phyloP scores from a whole-genome alignment of 345 rosid genomes.

The Eucalyptus regnans region DNA sequence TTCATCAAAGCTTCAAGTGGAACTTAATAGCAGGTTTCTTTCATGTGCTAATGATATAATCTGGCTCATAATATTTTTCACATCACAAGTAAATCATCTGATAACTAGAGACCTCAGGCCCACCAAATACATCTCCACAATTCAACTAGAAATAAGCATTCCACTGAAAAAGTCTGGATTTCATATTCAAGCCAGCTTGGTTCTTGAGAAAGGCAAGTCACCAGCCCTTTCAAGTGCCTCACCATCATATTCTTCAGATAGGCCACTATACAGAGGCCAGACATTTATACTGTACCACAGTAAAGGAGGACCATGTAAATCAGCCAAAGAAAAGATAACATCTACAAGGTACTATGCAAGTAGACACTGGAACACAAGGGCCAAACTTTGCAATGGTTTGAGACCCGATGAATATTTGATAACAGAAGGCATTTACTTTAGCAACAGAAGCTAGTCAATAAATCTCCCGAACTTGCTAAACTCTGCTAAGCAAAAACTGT shows the following conservation, averaged over 20 bases:
- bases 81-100: not conserved
- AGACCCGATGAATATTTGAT: not conserved
- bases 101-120: not conserved
- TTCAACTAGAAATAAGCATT: not conserved
- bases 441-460: not conserved
- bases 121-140: not conserved
- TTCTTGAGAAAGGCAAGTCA: not conserved
- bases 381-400: not conserved
- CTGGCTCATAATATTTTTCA: not conserved
- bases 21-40: not conserved
- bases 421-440: not conserved
- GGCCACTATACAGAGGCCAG: not conserved
- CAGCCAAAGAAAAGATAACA: not conserved
- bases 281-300: not conserved
- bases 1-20: not conserved
- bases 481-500: not conserved
- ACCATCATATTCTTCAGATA: not conserved
- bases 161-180: not conserved
- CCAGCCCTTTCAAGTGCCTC: not conserved
- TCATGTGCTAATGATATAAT: not conserved
- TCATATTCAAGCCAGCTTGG: not conserved
- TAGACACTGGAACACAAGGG: not conserved
- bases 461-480: not conserved
- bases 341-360: not conserved
- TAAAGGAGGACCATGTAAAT: not conserved